These are phyloP conservation scores for Eimeria acervulina DNA, from an alignment of 169 alveolate species.

Conservation along the genomic window DNA sequence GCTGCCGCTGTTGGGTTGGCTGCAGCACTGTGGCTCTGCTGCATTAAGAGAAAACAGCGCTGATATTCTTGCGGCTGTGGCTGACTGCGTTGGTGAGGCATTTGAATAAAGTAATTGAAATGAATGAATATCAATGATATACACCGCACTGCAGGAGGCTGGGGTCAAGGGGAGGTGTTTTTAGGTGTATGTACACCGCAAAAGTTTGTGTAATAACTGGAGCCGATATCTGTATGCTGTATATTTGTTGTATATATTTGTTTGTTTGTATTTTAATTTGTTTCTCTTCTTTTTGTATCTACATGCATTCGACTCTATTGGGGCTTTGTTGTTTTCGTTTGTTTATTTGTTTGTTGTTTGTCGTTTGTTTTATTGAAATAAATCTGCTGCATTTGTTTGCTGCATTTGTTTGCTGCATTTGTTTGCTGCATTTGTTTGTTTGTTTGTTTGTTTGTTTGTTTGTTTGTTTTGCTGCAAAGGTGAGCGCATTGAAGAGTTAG, in stretches of 20 bases:
- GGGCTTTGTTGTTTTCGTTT: background rate
- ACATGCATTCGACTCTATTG: background rate
- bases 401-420: no score
- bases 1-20: conserved; percentile 45
- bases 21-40: background rate
- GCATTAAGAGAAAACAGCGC: background rate
- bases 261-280: no score
- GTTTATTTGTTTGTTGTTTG: background rate
- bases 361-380: background rate
- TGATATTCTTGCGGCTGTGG: background rate
- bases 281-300: background rate
- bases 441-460: background rate
- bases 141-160: no score
- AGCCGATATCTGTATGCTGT: background rate
- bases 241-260: background rate
- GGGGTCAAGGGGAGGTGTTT: no score
- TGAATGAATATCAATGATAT: no score
- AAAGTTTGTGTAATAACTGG: background rate
- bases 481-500: background rate
- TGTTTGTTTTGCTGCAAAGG: background rate
- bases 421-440: no score
- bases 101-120: no score
- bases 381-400: no score
- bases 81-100: conserved; percentile 1
- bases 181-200: conserved; percentile 5